Evolutionary conservation across 208 protist species (phyloP).

Genomic region (Leishmania major): DNA sequence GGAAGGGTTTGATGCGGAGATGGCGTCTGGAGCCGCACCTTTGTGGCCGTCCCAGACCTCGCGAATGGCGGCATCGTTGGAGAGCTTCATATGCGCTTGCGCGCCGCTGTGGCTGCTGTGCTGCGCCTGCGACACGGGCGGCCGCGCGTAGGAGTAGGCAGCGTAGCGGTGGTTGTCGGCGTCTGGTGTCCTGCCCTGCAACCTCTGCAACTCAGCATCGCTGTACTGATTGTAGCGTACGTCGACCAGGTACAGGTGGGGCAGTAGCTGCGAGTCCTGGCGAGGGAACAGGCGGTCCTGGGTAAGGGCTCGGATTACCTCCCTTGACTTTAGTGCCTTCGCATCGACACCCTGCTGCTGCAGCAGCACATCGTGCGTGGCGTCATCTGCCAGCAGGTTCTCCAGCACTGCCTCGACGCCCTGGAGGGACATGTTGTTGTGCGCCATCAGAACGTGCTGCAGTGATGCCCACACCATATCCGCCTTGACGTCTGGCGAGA

Average conservation of each 20-base stretch:
- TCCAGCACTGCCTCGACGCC: conserved; percentile 40
- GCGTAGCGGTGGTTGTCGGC: not conserved
- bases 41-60: not conserved
- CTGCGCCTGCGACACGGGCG: conserved; percentile 1
- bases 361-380: conserved; percentile 26
- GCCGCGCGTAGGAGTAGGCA: not conserved
- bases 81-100: not conserved
- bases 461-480: conserved; percentile 48
- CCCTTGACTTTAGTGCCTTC: conserved; percentile 14
- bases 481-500: conserved; percentile 26
- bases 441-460: conserved; percentile 38
- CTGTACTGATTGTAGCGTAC: conserved; percentile 34
- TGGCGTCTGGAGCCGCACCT: not conserved
- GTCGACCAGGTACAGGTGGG: conserved; percentile 33
- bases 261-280: conserved; percentile 22
- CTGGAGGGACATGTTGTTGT: conserved; percentile 51
- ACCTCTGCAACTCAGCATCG: conserved; percentile 14
- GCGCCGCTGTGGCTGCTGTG: not conserved
- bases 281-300: conserved; percentile 8
- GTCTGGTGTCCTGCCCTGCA: conserved; percentile 1
- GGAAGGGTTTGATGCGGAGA: not conserved
- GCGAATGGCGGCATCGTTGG: not conserved
- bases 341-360: conserved; percentile 28
- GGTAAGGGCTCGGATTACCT: conserved; percentile 7
- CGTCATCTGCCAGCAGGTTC: conserved; percentile 30